Evolutionary conservation across 371 early-diverging fungal species (phyloP).

Genomic region (Apophysomyces variabilis): DNA sequence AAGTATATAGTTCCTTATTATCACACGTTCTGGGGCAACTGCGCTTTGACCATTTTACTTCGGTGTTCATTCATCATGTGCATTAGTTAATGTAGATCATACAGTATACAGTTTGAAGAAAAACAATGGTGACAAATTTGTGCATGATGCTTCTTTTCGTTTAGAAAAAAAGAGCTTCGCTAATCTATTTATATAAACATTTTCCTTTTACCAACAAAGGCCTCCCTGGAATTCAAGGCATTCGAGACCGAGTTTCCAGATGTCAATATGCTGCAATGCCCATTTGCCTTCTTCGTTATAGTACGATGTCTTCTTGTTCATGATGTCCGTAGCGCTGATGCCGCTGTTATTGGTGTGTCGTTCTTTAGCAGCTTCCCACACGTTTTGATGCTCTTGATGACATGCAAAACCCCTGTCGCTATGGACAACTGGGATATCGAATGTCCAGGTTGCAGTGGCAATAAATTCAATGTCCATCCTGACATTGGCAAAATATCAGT

Average conservation of each 20-base stretch:
- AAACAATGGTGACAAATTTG: no score
- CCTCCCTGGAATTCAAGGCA: slow-evolving; percentile 47
- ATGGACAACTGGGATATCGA: slow-evolving; percentile 39
- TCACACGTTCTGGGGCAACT: no score
- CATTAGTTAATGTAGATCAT: no score
- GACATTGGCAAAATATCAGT: not conserved
- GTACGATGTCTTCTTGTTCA: slow-evolving; percentile 27
- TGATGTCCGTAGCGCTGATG: slow-evolving; percentile 32
- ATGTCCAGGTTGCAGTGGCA: slow-evolving; percentile 41
- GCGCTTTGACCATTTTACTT: no score
- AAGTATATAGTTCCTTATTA: no score
- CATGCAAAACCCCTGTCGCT: slow-evolving; percentile 39
- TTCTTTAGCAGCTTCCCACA: slow-evolving; percentile 43
- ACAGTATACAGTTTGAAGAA: no score
- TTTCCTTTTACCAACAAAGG: slow-evolving; percentile 30
- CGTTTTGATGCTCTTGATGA: slow-evolving; percentile 49
- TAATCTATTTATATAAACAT: not conserved
- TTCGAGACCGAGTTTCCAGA: slow-evolving; percentile 44
- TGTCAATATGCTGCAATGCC: slow-evolving; percentile 44
- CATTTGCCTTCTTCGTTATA: slow-evolving; percentile 42
- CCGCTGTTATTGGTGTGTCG: slow-evolving; percentile 30
- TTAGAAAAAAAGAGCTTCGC: not conserved
- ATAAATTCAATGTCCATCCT: slow-evolving; percentile 54
- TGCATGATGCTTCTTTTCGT: not conserved
- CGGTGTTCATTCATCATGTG: no score